These are phyloP conservation scores for Clitopilus passeckerianus DNA, from an alignment of 768 basidiomycete genomes.

Conservation along the genomic window DNA sequence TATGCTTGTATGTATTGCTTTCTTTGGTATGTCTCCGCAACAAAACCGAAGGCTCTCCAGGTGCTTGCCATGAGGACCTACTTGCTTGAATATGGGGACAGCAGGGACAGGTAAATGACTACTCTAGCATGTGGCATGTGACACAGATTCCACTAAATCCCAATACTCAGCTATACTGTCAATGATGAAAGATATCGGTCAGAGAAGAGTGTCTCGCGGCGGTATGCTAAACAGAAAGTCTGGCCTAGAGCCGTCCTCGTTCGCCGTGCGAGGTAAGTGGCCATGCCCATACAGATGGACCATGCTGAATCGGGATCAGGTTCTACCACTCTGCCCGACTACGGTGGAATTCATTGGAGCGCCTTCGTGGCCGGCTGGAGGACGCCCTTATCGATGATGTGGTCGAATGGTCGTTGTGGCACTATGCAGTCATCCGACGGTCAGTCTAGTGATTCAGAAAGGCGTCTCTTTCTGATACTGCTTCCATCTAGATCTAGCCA, in stretches of 20 bases:
- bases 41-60: slow-evolving; percentile 22
- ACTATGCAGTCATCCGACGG: slow-evolving; percentile 57
- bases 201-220: slow-evolving; percentile 64
- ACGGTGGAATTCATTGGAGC: slow-evolving; percentile 71
- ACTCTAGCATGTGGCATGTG: neutral
- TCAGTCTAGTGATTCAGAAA: slow-evolving; percentile 16
- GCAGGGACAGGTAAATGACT: slow-evolving; percentile 40
- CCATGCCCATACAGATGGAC: neutral
- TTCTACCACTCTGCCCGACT: slow-evolving; percentile 64
- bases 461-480: slow-evolving; percentile 21
- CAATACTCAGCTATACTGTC: slow-evolving; percentile 40
- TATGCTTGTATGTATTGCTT: slow-evolving; percentile 45
- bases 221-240: slow-evolving; percentile 64
- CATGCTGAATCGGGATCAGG: slow-evolving; percentile 23
- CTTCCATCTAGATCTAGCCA: slow-evolving; percentile 37
- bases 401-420: slow-evolving; percentile 73
- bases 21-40: no score
- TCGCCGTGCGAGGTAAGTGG: slow-evolving; percentile 52
- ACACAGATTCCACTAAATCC: neutral
- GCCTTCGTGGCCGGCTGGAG: slow-evolving; percentile 53
- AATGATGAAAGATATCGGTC: slow-evolving; percentile 52
- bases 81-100: slow-evolving; percentile 73
- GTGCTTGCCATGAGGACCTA: slow-evolving; percentile 66
- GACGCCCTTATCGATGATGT: slow-evolving; percentile 67
- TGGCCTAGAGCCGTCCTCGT: slow-evolving; percentile 75